These are phyloP conservation scores for Zychaea mexicana DNA, from an alignment of 371 early-diverging fungal species.

Conservation along the genomic window DNA sequence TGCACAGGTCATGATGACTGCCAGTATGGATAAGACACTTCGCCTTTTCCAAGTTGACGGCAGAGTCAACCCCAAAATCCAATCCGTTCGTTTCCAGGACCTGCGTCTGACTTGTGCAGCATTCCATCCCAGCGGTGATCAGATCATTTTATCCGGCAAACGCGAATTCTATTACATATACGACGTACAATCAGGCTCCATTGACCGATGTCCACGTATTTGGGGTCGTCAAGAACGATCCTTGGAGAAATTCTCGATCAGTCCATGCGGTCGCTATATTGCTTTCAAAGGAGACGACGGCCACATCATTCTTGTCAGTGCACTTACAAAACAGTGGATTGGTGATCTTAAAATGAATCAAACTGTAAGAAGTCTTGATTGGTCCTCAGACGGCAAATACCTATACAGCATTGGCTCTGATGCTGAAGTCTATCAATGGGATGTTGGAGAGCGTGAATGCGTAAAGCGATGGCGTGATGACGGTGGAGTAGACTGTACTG, in stretches of 20 bases:
- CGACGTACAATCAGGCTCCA: constrained; percentile 80
- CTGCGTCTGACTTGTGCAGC: constrained; percentile 74
- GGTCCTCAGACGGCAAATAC: constrained; percentile 67
- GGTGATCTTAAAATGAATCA: constrained; percentile 87
- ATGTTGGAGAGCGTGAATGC: constrained; percentile 64
- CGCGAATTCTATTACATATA: constrained; percentile 80
- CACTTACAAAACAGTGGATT: constrained; percentile 81
- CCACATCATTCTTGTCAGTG: constrained; percentile 77
- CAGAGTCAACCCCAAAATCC: constrained; percentile 86
- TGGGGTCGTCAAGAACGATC: constrained; percentile 72
- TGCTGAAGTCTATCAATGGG: constrained; percentile 76
- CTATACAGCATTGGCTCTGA: constrained; percentile 67
- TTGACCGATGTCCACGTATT: constrained; percentile 71
- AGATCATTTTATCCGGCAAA: constrained; percentile 76
- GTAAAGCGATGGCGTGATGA: constrained; percentile 81
- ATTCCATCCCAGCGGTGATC: constrained; percentile 76
- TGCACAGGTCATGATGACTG: constrained; percentile 84
- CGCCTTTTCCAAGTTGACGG: constrained; percentile 91
- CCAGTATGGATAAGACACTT: constrained; percentile 83
- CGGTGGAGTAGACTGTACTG: constrained; percentile 78
- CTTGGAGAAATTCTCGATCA: constrained; percentile 54
- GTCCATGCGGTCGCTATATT: constrained; percentile 64
- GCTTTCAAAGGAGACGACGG: constrained; percentile 82
- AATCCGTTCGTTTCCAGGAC: constrained; percentile 81
- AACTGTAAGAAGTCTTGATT: constrained; percentile 63